phyloP scores from a whole-genome alignment of 2,329 filamentous ascomycete genomes.

The Pseudogymnoascus sp. region DNA sequence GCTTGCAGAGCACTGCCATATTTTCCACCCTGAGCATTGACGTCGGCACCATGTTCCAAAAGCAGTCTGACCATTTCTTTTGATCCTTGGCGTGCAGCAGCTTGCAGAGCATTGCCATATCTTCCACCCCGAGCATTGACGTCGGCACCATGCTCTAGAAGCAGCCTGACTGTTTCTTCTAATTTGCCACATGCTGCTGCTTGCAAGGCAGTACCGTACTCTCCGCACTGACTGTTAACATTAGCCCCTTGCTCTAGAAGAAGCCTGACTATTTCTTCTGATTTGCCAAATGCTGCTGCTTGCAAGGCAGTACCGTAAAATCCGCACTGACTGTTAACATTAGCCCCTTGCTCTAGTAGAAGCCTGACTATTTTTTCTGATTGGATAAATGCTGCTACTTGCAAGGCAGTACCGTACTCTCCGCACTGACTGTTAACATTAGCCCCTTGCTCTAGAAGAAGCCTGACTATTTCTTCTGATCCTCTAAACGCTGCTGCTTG shows the following conservation, averaged over 20 bases:
- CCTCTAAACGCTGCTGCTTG: too few species aligned
- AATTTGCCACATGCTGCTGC: conserved; percentile 13
- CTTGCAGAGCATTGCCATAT: conserved; percentile 14
- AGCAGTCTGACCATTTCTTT: too few species aligned
- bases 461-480: not conserved
- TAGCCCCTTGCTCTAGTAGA: not conserved
- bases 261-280: not conserved
- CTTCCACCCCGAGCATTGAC: conserved; percentile 10
- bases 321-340: not conserved
- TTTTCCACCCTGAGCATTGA: not conserved
- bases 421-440: conserved; percentile 12
- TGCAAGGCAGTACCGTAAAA: not conserved
- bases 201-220: conserved; percentile 14
- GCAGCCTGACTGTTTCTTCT: not conserved
- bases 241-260: not conserved
- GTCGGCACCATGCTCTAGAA: conserved; percentile 12
- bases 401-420: conserved; percentile 12
- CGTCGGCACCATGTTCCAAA: not conserved
- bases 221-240: not conserved
- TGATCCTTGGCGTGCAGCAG: too few species aligned
- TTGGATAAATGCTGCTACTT: conserved; percentile 11
- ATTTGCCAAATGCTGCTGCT: not conserved
- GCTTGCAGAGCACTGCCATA: not conserved
- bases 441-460: conserved; percentile 11
- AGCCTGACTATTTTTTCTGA: not conserved